Conservation (phyloP, 257 asterid genomes). For the Solanum megistacrolobum region DNA sequence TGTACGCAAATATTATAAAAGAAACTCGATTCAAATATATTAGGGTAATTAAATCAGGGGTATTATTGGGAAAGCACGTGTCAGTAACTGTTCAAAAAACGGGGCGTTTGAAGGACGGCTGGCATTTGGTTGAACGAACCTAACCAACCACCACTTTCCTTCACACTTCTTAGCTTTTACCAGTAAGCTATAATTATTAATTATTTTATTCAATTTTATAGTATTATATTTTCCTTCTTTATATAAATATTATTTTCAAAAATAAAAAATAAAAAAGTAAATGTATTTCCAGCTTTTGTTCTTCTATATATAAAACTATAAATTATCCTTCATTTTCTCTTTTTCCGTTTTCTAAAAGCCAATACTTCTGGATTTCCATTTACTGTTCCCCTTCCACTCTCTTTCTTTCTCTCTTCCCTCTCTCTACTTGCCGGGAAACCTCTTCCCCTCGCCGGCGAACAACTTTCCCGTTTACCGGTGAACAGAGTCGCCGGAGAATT, state of each 20-base stretch:
- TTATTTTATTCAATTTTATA: not conserved
- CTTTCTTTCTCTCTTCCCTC: conserved; percentile 16
- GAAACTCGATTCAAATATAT: too few relatives aligned
- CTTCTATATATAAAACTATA: conserved; percentile 31
- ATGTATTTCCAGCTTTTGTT: not conserved
- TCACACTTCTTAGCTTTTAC: conserved; percentile 29
- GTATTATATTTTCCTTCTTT: not conserved
- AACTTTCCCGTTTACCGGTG: conserved; percentile 15
- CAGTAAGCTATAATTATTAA: not conserved
- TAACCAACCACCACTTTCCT: conserved; percentile 60
- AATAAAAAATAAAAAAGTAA: not conserved
- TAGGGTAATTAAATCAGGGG: not conserved
- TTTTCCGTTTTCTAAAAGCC: conserved; percentile 58
- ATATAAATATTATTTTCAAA: not conserved
- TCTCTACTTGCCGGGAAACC: conserved; percentile 34
- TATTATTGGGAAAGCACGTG: not conserved
- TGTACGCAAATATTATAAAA: too few relatives aligned
- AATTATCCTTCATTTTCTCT: conserved; percentile 23
- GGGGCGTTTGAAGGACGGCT: conserved; percentile 26
- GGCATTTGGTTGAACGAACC: conserved; percentile 69
- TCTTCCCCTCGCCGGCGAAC: conserved; percentile 21
- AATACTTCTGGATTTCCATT: conserved; percentile 41
- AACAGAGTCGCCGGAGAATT: conserved; percentile 14
- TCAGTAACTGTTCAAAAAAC: conserved; percentile 6
- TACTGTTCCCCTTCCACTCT: conserved; percentile 18